A percentile compares a stretch with the other conserved stretches of the same genome.
Conservation (phyloP, 768 basidiomycete genomes). For the Gelatoporia subvermispora region DNA sequence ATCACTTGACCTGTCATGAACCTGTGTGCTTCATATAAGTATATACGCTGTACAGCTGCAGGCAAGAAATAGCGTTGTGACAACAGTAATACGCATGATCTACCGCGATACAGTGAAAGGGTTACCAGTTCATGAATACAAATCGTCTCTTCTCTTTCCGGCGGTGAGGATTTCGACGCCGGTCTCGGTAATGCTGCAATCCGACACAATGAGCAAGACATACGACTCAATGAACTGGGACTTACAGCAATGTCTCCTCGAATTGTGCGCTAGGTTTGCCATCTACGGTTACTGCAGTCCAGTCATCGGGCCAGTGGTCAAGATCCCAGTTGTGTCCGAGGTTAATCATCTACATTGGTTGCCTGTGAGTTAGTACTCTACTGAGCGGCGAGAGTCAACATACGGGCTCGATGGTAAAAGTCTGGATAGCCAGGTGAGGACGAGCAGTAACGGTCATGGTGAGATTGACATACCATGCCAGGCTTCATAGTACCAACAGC, state of each 20-base stretch:
- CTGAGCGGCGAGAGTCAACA: conserved; percentile 16
- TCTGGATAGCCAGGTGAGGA: conserved; percentile 13
- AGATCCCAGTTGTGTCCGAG: conserved; percentile 72
- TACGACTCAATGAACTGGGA: conserved; percentile 14
- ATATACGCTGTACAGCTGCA: not conserved
- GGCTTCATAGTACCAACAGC: conserved; percentile 90
- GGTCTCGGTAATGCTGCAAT: conserved; percentile 77
- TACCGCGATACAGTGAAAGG: not conserved
- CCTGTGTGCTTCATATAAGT: not conserved
- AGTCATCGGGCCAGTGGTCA: conserved; percentile 89
- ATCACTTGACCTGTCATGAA: not conserved
- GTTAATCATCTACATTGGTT: conserved; percentile 82
- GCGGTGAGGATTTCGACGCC: conserved; percentile 87
- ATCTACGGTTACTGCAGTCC: conserved; percentile 93
- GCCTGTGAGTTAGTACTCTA: not conserved
- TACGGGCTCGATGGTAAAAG: conserved; percentile 79
- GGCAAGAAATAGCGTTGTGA: not conserved
- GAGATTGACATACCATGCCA: conserved; percentile 65
- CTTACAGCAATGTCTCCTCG: conserved; percentile 93
- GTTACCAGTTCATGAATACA: conserved; percentile 10
- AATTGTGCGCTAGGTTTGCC: conserved; percentile 93
- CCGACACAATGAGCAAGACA: conserved; percentile 11
- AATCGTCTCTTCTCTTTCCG: conserved; percentile 30
- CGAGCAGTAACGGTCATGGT: not conserved
- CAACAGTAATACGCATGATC: not conserved